phyloP scores from a whole-genome alignment of 305 asterid species.

The Fraxinus ornus region DNA sequence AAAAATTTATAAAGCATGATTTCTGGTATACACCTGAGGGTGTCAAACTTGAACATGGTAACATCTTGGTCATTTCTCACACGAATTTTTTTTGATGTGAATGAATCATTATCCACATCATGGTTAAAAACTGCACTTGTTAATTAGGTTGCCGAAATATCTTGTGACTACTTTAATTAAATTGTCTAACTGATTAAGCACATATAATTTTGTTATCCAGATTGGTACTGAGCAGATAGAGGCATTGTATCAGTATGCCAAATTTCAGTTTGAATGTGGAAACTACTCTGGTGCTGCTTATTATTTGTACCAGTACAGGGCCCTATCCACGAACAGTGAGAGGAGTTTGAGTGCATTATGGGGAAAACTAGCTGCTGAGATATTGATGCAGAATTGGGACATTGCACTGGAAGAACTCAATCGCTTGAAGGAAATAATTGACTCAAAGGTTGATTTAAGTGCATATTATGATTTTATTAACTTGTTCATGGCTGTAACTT shows the following conservation, averaged over 20 bases:
- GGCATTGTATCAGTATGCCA: conserved; percentile 89
- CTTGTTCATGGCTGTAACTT: neutral
- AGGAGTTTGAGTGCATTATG: conserved; percentile 93
- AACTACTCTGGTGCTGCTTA: conserved; percentile 98
- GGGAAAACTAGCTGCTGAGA: conserved; percentile 98
- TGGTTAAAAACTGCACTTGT: neutral
- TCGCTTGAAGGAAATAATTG: conserved; percentile 88
- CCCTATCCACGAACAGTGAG: conserved; percentile 69
- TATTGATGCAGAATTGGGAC: conserved; percentile 97
- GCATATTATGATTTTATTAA: neutral
- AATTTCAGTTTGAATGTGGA: conserved; percentile 98
- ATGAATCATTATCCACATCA: neutral
- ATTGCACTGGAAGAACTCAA: conserved; percentile 90
- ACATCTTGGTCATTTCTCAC: neutral
- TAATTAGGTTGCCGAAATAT: neutral
- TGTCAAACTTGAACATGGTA: neutral
- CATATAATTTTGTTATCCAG: conserved; percentile 37
- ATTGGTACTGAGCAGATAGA: conserved; percentile 95
- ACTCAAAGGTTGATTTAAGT: conserved; percentile 65
- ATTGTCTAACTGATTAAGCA: conserved; percentile 9
- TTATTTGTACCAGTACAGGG: conserved; percentile 84
- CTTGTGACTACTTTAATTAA: neutral
- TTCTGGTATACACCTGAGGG: neutral
- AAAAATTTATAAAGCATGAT: neutral
- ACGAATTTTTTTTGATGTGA: neutral